A percentile compares a stretch with the other conserved stretches of the same genome.
Evolutionary conservation across 805 yeast genomes (phyloP).

Genomic region (Ogataea kodamae): DNA sequence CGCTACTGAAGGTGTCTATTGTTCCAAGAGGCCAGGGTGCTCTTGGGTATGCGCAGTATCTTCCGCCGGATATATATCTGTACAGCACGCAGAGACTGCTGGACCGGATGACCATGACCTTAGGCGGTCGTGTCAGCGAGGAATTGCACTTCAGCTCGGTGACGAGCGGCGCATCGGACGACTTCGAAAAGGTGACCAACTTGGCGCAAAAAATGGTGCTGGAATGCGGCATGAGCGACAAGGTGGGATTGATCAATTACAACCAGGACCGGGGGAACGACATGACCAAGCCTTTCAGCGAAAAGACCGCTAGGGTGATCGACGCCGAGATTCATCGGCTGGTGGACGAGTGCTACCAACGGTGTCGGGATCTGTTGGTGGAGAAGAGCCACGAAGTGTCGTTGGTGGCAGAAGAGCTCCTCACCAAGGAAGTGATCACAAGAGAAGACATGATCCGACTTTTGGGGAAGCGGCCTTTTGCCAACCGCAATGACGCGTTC

Average conservation of each 20-base stretch:
- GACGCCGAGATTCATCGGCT: conserved; percentile 68
- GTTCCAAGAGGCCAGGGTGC: conserved; percentile 96
- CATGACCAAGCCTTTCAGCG: conserved; percentile 65
- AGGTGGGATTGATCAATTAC: conserved; percentile 60
- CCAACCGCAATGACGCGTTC: conserved; percentile 80
- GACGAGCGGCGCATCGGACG: conserved; percentile 90
- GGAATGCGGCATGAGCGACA: conserved; percentile 81
- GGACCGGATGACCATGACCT: conserved; percentile 89
- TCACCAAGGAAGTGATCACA: conserved; percentile 71
- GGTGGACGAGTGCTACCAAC: conserved; percentile 59
- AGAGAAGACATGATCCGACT: conserved; percentile 76
- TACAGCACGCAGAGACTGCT: conserved; percentile 69
- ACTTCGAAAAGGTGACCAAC: conserved; percentile 84
- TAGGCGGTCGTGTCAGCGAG: conserved; percentile 91
- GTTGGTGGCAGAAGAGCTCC: conserved; percentile 69
- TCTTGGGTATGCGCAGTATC: conserved; percentile 91
- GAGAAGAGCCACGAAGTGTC: conserved; percentile 61
- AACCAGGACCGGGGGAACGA: conserved; percentile 48
- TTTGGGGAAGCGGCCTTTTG: conserved; percentile 75
- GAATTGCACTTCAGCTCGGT: conserved; percentile 84
- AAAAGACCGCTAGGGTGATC: conserved; percentile 62
- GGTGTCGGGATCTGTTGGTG: conserved; percentile 52
- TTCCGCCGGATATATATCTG: conserved; percentile 85
- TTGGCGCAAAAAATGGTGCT: conserved; percentile 91
- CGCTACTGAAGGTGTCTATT: conserved; percentile 86